phyloP scores from a whole-genome alignment of 352 stramenopile genomes.

The Plasmopara halstedii region DNA sequence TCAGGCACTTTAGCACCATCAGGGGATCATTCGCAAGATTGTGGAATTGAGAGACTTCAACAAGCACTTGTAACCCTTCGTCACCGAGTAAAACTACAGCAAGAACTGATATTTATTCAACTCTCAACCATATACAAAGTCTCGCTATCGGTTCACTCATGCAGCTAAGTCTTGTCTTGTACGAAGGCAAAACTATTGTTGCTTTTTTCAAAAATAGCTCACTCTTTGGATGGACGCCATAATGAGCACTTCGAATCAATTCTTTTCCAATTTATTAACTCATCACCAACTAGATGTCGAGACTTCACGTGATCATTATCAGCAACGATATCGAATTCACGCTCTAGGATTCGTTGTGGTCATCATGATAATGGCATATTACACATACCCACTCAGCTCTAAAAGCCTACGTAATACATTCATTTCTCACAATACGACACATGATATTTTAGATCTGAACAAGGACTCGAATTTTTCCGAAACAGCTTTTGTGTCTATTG shows the following conservation, averaged over 20 bases:
- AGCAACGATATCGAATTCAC: constrained; percentile 6
- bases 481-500: background rate
- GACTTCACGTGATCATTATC: background rate
- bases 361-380: background rate
- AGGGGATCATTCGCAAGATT: no score
- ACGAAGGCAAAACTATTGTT: no score
- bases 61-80: no score
- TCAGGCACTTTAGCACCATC: no score
- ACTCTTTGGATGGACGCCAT: no score
- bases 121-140: no score
- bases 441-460: background rate
- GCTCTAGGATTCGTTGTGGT: background rate
- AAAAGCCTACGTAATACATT: background rate
- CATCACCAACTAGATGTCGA: background rate
- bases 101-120: no score
- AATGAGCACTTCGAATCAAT: no score
- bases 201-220: background rate
- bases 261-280: background rate
- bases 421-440: background rate
- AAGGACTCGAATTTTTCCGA: background rate
- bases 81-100: no score
- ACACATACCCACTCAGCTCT: background rate
- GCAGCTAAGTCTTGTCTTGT: no score
- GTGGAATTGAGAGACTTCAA: no score
- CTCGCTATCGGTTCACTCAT: no score